Base-by-base conservation (phyloP, 768 basidiomycete species). In the Lanmaoa rubissima region DNA sequence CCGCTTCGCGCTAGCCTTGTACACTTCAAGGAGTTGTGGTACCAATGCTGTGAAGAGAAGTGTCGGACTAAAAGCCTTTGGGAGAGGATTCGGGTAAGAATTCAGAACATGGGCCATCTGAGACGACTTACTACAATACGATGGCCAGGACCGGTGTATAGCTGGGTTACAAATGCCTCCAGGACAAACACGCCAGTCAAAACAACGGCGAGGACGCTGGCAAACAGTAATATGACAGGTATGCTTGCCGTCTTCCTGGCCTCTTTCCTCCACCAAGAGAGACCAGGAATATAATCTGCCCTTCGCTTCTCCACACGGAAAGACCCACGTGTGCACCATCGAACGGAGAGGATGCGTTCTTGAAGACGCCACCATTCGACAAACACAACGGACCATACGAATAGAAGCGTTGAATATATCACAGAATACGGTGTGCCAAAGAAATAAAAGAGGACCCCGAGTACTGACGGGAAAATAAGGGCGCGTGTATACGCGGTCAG, bases 301-400 rank as follows among this genome's bases (percentile, higher is more conserved):
- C 89, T 82, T 16, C 82, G 81, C 58, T 83, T 85, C 67, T 94
- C 92, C 8, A 91, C 90, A 32, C 80, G 82, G 71, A 86, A 84
- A 0, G 88, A 85, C 21, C 89, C 90, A 28, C 83, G 83, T 0
- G 89, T 91, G 5, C 90, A 88, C 79, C 92, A 95, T 32, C 85
- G 79, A 46, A 94, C 81, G 2, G 92, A 84, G n/a, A 96, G 76
- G 40, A 87, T 84, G 17, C 88, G 84, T 72, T 98, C 92, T 55
- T 83, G 83, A 38, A 97, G 81, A 31, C 90, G 82, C 96, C 96
- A 99, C 78, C 86, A 88, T 70, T 98, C 94, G 58, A 95, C 88
- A 65, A 95, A 96, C 19, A 81, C 71, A 46, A 93, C 78, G 0
- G 89, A 87, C 91, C 95, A 99, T 3, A 94, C 53, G n/a, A 85